Evolutionary conservation across 495 filamentous ascomycete genomes (phyloP).

Genomic region (Penicillium longicatenatum): DNA sequence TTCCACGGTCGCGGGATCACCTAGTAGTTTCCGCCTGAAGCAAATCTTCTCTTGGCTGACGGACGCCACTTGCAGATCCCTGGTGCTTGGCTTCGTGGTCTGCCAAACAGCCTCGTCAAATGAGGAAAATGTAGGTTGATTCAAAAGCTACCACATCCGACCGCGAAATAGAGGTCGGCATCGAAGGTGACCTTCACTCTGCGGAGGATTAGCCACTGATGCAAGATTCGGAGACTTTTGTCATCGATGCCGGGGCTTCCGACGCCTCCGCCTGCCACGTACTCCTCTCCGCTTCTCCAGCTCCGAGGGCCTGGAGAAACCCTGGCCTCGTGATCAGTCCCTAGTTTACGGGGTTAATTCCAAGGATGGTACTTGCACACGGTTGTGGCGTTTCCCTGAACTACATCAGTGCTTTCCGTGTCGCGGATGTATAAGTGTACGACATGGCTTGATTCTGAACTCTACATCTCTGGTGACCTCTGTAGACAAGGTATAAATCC

Average conservation of each 20-base stretch:
- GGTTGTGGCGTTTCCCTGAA: slow-evolving; percentile 1
- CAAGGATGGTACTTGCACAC: not conserved
- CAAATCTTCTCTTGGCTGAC: slow-evolving; percentile 1
- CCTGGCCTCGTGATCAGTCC: not conserved
- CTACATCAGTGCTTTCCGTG: not conserved
- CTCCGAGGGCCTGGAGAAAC: not conserved
- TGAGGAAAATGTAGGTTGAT: not conserved
- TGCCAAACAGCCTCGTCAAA: not conserved
- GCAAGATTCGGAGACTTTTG: not conserved
- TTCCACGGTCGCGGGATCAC: not conserved
- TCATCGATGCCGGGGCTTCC: slow-evolving; percentile 2
- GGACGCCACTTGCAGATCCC: not conserved
- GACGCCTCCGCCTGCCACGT: not conserved
- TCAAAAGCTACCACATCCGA: not conserved
- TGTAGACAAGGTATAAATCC: too few species aligned
- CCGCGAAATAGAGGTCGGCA: not conserved
- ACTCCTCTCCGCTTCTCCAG: slow-evolving; percentile 1
- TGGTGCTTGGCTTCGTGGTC: slow-evolving; percentile 2
- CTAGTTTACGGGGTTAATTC: not conserved
- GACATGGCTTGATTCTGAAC: not conserved
- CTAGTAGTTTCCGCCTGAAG: not conserved
- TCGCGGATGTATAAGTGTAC: not conserved
- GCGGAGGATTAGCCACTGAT: not conserved
- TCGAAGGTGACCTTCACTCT: not conserved
- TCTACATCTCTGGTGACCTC: too few species aligned